Conservation (phyloP, 495 filamentous ascomycete species). For the Acidomyces sp. region DNA sequence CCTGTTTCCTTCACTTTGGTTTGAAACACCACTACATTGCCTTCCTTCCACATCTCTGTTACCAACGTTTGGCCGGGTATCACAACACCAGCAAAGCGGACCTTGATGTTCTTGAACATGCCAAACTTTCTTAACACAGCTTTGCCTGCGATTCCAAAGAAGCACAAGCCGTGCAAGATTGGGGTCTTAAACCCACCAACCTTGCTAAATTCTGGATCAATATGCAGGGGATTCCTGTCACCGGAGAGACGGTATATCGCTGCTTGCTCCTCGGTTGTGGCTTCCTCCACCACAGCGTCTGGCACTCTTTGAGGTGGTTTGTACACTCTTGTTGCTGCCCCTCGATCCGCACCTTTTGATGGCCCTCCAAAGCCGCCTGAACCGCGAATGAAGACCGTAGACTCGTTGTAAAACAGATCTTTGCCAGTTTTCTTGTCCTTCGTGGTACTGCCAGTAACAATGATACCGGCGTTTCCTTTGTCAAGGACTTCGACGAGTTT, state of each 20-base stretch:
- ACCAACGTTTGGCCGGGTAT: constrained; percentile 84
- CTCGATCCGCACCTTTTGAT: constrained; percentile 63
- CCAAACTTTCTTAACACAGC: constrained; percentile 77
- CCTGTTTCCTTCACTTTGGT: constrained; percentile 90
- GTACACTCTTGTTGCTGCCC: constrained; percentile 65
- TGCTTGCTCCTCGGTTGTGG: constrained; percentile 86
- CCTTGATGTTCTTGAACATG: constrained; percentile 85
- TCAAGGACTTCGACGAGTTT: constrained; percentile 89
- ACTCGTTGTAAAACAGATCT: constrained; percentile 94
- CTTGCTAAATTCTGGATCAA: constrained; percentile 89
- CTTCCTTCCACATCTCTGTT: constrained; percentile 98
- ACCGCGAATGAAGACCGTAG: constrained; percentile 79
- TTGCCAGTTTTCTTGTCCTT: constrained; percentile 67
- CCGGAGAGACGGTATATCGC: constrained; percentile 89
- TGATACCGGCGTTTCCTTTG: constrained; percentile 82
- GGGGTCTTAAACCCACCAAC: constrained; percentile 91
- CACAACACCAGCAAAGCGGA: constrained; percentile 86
- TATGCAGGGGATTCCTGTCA: constrained; percentile 87
- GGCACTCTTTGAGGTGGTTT: constrained; percentile 62
- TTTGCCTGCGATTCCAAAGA: constrained; percentile 84
- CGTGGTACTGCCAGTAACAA: constrained; percentile 67
- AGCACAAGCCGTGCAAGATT: constrained; percentile 92
- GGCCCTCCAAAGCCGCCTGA: constrained; percentile 84
- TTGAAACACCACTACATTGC: constrained; percentile 81
- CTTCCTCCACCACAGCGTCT: constrained; percentile 74